These are phyloP conservation scores for Cladobotryum protrusum DNA, from an alignment of 2,329 filamentous ascomycete genomes.

Conservation along the genomic window DNA sequence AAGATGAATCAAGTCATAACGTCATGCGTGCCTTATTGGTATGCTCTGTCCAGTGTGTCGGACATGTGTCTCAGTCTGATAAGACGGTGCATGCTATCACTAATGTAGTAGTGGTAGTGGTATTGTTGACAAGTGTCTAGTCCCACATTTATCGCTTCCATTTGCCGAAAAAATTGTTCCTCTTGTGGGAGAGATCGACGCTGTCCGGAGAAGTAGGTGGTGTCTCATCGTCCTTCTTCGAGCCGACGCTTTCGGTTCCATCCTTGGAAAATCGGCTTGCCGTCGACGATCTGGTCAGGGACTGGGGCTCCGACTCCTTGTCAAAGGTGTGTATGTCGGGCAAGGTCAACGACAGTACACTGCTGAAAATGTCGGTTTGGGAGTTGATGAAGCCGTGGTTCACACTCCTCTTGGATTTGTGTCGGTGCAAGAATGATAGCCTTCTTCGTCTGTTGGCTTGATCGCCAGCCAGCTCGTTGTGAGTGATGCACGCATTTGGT, in stretches of 20 bases:
- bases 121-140: too few species aligned
- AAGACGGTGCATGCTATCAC: too few species aligned
- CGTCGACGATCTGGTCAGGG: slow-evolving; percentile 20
- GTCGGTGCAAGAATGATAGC: slow-evolving; percentile 41
- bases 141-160: slow-evolving; percentile 2
- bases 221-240: slow-evolving; percentile 26
- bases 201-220: slow-evolving; percentile 32
- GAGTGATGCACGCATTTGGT: slow-evolving; percentile 49
- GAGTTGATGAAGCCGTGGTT: slow-evolving; percentile 40
- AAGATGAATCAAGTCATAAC: slow-evolving; percentile 11
- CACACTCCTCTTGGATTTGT: slow-evolving; percentile 41
- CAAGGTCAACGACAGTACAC: slow-evolving; percentile 28
- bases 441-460: slow-evolving; percentile 38
- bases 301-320: slow-evolving; percentile 14
- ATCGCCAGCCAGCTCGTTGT: slow-evolving; percentile 44
- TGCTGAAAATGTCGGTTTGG: slow-evolving; percentile 27
- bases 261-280: slow-evolving; percentile 31
- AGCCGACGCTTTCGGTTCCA: slow-evolving; percentile 32
- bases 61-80: background rate
- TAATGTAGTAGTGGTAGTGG: too few species aligned
- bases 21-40: slow-evolving; percentile 9
- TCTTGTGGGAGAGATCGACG: slow-evolving; percentile 22
- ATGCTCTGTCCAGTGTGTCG: background rate
- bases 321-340: slow-evolving; percentile 18
- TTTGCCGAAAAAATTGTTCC: slow-evolving; percentile 12